Evolutionary conservation across 2,329 filamentous ascomycete genomes (phyloP).

Genomic region (Didymella lethalis): DNA sequence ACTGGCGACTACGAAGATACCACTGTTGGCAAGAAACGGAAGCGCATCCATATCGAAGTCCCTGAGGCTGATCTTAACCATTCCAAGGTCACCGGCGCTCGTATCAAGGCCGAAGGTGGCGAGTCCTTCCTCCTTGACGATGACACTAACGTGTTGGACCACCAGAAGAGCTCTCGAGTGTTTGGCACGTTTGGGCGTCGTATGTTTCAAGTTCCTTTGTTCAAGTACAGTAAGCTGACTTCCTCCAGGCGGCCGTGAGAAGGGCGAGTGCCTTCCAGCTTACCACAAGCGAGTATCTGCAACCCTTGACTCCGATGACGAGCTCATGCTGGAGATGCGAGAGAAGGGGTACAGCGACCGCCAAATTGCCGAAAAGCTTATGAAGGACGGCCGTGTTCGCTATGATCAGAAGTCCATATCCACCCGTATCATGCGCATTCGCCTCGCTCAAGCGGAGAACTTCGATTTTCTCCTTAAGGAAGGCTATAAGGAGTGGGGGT

Average conservation of each 20-base stretch:
- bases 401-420: constrained; percentile 59
- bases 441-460: constrained; percentile 52
- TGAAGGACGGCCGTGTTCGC: constrained; percentile 52
- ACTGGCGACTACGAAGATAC: constrained; percentile 16
- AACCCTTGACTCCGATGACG: constrained; percentile 59
- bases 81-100: constrained; percentile 22
- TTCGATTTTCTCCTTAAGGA: constrained; percentile 58
- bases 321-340: constrained; percentile 56
- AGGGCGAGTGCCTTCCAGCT: constrained; percentile 51
- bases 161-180: constrained; percentile 22
- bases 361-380: constrained; percentile 54
- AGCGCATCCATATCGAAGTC: constrained; percentile 23
- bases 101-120: constrained; percentile 22
- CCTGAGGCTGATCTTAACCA: constrained; percentile 8
- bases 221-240: not conserved
- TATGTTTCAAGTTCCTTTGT: constrained; percentile 4
- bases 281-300: constrained; percentile 53
- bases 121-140: constrained; percentile 38
- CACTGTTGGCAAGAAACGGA: constrained; percentile 26
- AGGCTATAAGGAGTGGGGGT: constrained; percentile 59
- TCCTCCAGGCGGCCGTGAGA: constrained; percentile 8
- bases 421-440: constrained; percentile 58
- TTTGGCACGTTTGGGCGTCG: constrained; percentile 37
- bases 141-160: constrained; percentile 13
- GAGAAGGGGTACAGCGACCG: constrained; percentile 54